Percentiles rank a stretch among this genome's conserved stretches.
These are phyloP conservation scores for Beauveria australis DNA, from an alignment of 2,329 filamentous ascomycete species.

Conservation along the genomic window DNA sequence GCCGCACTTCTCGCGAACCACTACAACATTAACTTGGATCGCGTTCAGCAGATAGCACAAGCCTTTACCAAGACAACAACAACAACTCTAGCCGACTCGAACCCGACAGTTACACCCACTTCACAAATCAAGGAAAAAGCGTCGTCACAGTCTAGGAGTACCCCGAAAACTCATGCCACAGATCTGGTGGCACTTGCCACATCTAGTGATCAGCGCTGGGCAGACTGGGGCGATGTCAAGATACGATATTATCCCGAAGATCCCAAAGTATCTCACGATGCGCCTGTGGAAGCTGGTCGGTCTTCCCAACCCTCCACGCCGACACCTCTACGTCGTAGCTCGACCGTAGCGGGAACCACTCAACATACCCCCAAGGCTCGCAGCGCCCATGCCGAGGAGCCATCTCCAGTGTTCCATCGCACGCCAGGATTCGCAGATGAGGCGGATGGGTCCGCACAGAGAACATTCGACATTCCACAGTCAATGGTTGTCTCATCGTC, in stretches of 20 bases:
- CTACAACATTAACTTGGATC: constrained; percentile 71
- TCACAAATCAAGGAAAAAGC: constrained; percentile 63
- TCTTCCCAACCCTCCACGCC: constrained; percentile 58
- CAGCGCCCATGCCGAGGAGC: constrained; percentile 28
- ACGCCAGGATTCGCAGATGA: constrained; percentile 32
- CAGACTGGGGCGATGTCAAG: constrained; percentile 72
- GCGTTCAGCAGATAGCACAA: constrained; percentile 72
- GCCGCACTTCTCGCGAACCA: constrained; percentile 73
- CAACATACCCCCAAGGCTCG: constrained; percentile 36
- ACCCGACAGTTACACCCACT: constrained; percentile 43
- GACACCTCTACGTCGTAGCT: constrained; percentile 64
- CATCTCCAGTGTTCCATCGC: constrained; percentile 41
- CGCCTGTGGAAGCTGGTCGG: constrained; percentile 19
- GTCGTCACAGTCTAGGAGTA: constrained; percentile 29
- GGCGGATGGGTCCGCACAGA: constrained; percentile 35
- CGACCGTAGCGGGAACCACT: constrained; percentile 39
- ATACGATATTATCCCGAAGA: constrained; percentile 65
- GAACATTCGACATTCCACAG: constrained; percentile 57
- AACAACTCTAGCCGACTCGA: constrained; percentile 41
- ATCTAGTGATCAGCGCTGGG: constrained; percentile 51
- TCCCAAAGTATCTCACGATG: constrained; percentile 15
- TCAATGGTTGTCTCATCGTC: constrained; percentile 42
- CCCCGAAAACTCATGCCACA: constrained; percentile 64
- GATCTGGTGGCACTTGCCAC: constrained; percentile 72
- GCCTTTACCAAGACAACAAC: constrained; percentile 71